Conservation (phyloP, 1,284 basidiomycete species). For the Pyrrhoderma lamaoense region DNA sequence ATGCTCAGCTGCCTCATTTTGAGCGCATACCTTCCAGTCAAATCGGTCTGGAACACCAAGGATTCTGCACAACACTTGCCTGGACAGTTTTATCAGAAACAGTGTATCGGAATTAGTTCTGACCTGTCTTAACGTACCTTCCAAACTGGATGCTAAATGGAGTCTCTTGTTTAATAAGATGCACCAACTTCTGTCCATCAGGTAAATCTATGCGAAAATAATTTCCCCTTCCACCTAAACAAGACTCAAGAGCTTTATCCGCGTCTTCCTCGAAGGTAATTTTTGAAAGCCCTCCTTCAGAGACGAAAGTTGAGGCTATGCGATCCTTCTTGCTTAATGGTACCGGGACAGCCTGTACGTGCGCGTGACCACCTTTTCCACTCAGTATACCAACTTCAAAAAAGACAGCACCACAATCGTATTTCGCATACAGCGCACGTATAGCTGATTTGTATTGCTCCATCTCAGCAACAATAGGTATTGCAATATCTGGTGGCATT, state of each 20-base stretch:
- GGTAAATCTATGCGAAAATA: constrained; percentile 91
- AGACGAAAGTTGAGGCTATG: constrained; percentile 64
- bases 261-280: constrained; percentile 61
- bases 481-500: constrained; percentile 68
- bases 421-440: constrained; percentile 61
- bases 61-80: constrained; percentile 71
- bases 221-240: constrained; percentile 48
- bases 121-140: constrained; percentile 64
- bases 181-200: constrained; percentile 77
- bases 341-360: constrained; percentile 82
- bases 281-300: constrained; percentile 56
- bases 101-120: background rate
- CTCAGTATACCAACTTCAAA: constrained; percentile 86
- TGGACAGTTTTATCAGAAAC: constrained; percentile 27
- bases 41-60: constrained; percentile 68
- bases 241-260: constrained; percentile 52
- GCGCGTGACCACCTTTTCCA: constrained; percentile 88
- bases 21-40: constrained; percentile 86
- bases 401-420: constrained; percentile 61
- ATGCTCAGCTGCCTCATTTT: constrained; percentile 75
- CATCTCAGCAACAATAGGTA: constrained; percentile 74
- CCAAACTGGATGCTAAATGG: constrained; percentile 91
- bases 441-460: constrained; percentile 72
- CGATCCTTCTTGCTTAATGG: constrained; percentile 53
- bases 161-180: constrained; percentile 68